Evolutionary conservation across 768 basidiomycete genomes (phyloP).

Genomic region (Fomitopsis serialis): DNA sequence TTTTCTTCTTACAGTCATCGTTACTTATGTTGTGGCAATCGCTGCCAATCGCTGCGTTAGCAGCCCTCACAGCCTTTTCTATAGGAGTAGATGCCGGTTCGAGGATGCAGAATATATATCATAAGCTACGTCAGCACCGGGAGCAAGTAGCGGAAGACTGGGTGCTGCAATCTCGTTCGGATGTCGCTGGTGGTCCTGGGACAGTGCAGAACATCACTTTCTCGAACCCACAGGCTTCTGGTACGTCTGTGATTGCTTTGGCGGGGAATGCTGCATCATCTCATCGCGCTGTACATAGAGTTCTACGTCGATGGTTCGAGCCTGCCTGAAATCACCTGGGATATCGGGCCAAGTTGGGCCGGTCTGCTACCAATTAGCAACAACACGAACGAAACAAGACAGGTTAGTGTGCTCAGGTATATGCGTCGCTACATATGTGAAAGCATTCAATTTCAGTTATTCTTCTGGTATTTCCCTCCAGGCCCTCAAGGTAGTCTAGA

Average conservation of each 20-base stretch:
- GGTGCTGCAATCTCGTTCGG: too few species aligned
- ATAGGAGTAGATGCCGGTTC: too few species aligned
- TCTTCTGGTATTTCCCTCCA: constrained; percentile 84
- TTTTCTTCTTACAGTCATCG: too few species aligned
- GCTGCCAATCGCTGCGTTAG: too few species aligned
- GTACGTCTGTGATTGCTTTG: constrained; percentile 28
- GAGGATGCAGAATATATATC: too few species aligned
- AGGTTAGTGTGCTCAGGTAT: constrained; percentile 39
- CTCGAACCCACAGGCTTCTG: constrained; percentile 56
- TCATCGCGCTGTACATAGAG: constrained; percentile 30
- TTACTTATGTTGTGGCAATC: too few species aligned
- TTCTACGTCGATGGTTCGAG: constrained; percentile 64
- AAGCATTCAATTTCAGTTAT: constrained; percentile 39
- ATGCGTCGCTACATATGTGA: background rate
- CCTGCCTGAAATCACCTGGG: constrained; percentile 67
- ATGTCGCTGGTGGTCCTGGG: constrained; percentile 5
- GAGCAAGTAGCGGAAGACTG: too few species aligned
- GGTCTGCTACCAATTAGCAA: constrained; percentile 69
- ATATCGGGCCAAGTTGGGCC: constrained; percentile 72
- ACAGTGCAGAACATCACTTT: constrained; percentile 65
- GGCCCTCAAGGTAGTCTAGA: constrained; percentile 67
- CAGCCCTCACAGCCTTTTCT: too few species aligned
- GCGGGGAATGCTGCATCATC: background rate
- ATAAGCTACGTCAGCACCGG: too few species aligned
- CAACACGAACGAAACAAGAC: constrained; percentile 54